Evolutionary conservation across 208 protist genomes (phyloP).

Genomic region (Acanthamoeba rhysodes): DNA sequence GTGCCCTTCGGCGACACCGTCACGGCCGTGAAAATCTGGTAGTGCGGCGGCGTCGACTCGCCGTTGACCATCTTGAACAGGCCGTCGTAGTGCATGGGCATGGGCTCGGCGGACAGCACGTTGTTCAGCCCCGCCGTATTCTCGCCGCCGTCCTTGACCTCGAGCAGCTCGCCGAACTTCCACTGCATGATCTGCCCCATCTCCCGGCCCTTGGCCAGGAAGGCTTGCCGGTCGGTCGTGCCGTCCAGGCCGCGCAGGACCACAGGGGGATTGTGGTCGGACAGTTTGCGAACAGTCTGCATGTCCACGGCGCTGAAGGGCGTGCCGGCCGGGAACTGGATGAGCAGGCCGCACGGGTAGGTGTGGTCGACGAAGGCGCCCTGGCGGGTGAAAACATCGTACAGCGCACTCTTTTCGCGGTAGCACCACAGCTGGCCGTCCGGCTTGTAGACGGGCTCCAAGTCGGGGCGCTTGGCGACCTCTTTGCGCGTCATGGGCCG

Average conservation of each 20-base stretch:
- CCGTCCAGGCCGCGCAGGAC: slow-evolving; percentile 1
- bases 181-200: neutral
- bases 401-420: slow-evolving; percentile 6
- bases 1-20: slow-evolving; percentile 2
- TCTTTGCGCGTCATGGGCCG: neutral
- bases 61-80: slow-evolving; percentile 53
- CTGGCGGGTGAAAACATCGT: slow-evolving; percentile 9
- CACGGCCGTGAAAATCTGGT: slow-evolving; percentile 20
- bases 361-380: slow-evolving; percentile 5
- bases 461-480: neutral
- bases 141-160: slow-evolving; percentile 3
- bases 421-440: neutral
- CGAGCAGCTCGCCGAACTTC: slow-evolving; percentile 15
- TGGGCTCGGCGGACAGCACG: slow-evolving; percentile 1
- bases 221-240: slow-evolving; percentile 3
- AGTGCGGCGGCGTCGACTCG: neutral
- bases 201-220: neutral
- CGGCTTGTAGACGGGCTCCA: neutral
- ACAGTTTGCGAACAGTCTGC: slow-evolving; percentile 2
- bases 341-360: neutral
- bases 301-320: neutral
- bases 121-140: slow-evolving; percentile 18
- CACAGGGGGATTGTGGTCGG: neutral
- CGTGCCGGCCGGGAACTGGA: slow-evolving; percentile 24
- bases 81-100: slow-evolving; percentile 41